phyloP scores from a whole-genome alignment of 306 rosid genomes.

The Prunus dulcis region DNA sequence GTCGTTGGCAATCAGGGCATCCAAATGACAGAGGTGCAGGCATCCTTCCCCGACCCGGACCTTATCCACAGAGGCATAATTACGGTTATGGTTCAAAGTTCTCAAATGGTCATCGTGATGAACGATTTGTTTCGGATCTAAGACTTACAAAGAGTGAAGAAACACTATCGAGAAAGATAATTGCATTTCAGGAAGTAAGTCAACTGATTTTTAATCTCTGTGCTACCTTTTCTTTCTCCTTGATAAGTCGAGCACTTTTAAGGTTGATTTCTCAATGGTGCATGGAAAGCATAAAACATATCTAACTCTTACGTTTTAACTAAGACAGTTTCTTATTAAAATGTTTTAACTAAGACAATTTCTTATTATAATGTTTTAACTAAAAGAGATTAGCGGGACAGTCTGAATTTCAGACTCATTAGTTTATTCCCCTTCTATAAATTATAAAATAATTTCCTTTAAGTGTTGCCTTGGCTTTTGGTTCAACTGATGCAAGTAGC shows the following conservation, averaged over 20 bases:
- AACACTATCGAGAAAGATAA: constrained; percentile 40
- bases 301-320: neutral
- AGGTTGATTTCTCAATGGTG: neutral
- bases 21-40: constrained; percentile 90
- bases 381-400: neutral
- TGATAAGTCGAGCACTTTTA: neutral
- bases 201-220: neutral
- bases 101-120: constrained; percentile 66
- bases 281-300: neutral
- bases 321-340: neutral
- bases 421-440: neutral
- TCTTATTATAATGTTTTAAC: neutral
- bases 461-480: neutral
- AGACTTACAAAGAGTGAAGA: constrained; percentile 86
- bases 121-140: constrained; percentile 77
- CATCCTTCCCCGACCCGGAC: constrained; percentile 89
- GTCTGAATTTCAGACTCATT: neutral
- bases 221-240: neutral
- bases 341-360: neutral
- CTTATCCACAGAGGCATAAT: constrained; percentile 77
- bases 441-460: neutral
- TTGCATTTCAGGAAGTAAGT: constrained; percentile 57
- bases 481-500: neutral
- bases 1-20: constrained; percentile 42
- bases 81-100: constrained; percentile 68